These are phyloP conservation scores for Aristolochia californica DNA, from an alignment of 164 flowering plant species.

Conservation along the genomic window DNA sequence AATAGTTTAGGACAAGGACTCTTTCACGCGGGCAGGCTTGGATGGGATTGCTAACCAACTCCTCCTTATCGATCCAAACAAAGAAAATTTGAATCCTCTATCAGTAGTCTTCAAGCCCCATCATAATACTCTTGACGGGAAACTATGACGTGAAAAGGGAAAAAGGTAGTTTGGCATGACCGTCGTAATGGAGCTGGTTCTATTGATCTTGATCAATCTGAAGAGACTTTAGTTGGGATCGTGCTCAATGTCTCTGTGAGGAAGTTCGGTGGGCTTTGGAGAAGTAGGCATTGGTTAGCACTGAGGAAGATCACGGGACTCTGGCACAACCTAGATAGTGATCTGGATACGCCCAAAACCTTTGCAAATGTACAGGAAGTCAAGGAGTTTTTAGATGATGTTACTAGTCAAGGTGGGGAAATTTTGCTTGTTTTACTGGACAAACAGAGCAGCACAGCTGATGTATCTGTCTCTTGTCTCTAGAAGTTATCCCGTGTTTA, in stretches of 20 bases:
- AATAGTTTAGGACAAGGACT: slow-evolving; percentile 47
- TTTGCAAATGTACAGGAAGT: slow-evolving; percentile 46
- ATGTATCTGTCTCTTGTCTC: not conserved
- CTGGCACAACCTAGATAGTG: slow-evolving; percentile 97
- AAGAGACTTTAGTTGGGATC: slow-evolving; percentile 57
- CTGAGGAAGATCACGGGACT: slow-evolving; percentile 50
- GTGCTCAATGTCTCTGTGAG: slow-evolving; percentile 63
- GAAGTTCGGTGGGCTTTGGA: slow-evolving; percentile 71
- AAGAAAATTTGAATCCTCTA: slow-evolving; percentile 43
- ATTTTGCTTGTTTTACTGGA: slow-evolving; percentile 56
- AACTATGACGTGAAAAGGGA: slow-evolving; percentile 81
- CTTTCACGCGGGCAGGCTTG: slow-evolving; percentile 53
- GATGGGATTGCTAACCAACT: slow-evolving; percentile 53
- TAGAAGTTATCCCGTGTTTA: too few relatives aligned
- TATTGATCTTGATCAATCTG: slow-evolving; percentile 41
- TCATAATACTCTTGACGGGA: slow-evolving; percentile 71
- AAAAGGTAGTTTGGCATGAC: slow-evolving; percentile 85
- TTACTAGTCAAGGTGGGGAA: slow-evolving; percentile 48
- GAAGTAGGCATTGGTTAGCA: slow-evolving; percentile 75
- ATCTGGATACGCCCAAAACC: slow-evolving; percentile 40
- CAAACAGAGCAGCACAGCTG: slow-evolving; percentile 1
- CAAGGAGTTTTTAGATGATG: slow-evolving; percentile 44
- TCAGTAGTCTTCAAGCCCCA: slow-evolving; percentile 74
- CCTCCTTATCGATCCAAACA: slow-evolving; percentile 39
- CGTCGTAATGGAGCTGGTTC: slow-evolving; percentile 54